Conservation (phyloP, 2,329 filamentous ascomycete species). For the Aspergillus sp. region DNA sequence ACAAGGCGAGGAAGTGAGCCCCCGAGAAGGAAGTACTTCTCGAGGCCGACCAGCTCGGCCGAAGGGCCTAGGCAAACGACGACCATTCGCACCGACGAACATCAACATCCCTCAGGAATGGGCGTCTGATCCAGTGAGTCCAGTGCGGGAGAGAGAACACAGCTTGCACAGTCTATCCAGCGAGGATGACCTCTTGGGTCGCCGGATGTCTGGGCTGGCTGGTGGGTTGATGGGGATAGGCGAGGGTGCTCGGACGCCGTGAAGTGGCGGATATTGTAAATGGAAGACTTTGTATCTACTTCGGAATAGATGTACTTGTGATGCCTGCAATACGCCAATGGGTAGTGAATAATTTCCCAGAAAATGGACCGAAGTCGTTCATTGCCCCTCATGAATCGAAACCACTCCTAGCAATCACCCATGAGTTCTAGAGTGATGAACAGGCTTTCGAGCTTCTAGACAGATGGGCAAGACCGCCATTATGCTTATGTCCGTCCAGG, state of each 20-base stretch:
- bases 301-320: too few species aligned
- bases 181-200: conserved; percentile 56
- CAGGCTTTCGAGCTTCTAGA: too few species aligned
- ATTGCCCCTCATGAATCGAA: background rate
- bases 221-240: conserved; percentile 52
- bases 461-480: too few species aligned
- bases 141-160: conserved; percentile 30
- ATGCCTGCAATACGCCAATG: too few species aligned
- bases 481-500: too few species aligned
- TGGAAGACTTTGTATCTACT: background rate
- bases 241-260: conserved; percentile 36
- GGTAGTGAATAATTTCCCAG: too few species aligned
- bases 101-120: conserved; percentile 19
- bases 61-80: conserved; percentile 11
- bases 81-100: conserved; percentile 17
- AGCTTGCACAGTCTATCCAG: conserved; percentile 56
- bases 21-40: conserved; percentile 3
- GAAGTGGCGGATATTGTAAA: background rate
- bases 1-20: too few species aligned
- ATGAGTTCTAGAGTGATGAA: too few species aligned
- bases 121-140: conserved; percentile 22
- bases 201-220: conserved; percentile 56
- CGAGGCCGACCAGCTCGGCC: conserved; percentile 11
- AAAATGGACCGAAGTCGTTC: background rate
- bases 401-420: background rate